phyloP scores from a whole-genome alignment of 2,329 filamentous ascomycete species.

The Monosporascus ibericus region DNA sequence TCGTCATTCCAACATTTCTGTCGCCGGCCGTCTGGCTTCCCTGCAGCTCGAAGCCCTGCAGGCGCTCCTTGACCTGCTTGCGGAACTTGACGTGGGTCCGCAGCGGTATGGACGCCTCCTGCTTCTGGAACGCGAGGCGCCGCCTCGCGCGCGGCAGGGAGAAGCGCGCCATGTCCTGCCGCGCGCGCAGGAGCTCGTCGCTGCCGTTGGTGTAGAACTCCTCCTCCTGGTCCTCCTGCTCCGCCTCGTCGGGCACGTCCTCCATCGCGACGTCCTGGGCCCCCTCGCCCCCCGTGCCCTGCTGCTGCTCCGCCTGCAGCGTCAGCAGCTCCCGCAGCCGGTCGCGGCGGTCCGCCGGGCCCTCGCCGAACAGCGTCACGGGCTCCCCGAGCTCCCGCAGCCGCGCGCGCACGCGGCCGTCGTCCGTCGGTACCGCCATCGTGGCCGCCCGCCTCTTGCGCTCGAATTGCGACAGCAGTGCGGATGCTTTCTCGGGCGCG shows the following conservation, averaged over 20 bases:
- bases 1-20: constrained; percentile 82
- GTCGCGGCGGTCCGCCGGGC: constrained; percentile 77
- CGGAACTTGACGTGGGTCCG: constrained; percentile 89
- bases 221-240: constrained; percentile 71
- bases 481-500: constrained; percentile 75
- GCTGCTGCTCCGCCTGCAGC: constrained; percentile 55
- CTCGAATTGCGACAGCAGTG: constrained; percentile 81
- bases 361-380: constrained; percentile 90
- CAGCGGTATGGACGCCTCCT: constrained; percentile 76
- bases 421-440: constrained; percentile 90
- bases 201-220: constrained; percentile 92
- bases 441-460: constrained; percentile 84
- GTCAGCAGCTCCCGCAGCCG: constrained; percentile 76
- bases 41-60: constrained; percentile 82
- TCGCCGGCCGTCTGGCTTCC: constrained; percentile 91
- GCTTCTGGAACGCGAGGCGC: constrained; percentile 69
- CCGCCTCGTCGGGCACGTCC: constrained; percentile 51
- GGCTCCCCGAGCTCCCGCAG: constrained; percentile 88
- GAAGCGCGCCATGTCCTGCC: constrained; percentile 73
- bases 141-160: constrained; percentile 77
- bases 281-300: constrained; percentile 40
- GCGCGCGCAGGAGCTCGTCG: constrained; percentile 65
- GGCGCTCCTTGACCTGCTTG: constrained; percentile 76
- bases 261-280: constrained; percentile 54
- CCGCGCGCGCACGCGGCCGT: constrained; percentile 73